Evolutionary conservation across 2,329 filamentous ascomycete species (phyloP).

Genomic region (Endothia cerciana): DNA sequence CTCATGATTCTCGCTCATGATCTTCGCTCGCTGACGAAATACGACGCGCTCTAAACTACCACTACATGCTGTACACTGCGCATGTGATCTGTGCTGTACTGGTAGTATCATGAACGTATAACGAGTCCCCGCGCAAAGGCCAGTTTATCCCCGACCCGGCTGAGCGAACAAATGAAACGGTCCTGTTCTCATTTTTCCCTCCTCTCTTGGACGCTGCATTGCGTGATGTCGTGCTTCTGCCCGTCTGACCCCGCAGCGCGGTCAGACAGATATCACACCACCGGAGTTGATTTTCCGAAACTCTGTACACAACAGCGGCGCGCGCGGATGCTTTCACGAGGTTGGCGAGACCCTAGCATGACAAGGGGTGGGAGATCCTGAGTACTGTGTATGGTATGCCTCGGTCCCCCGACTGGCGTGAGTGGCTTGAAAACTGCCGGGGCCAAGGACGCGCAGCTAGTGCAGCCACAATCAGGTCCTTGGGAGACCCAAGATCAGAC

Average conservation of each 20-base stretch:
- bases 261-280: conserved; percentile 3
- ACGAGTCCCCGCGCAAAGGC: too few species aligned
- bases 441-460: neutral
- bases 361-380: neutral
- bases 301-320: neutral
- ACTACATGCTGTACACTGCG: neutral
- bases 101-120: too few species aligned
- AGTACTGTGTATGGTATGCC: too few species aligned
- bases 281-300: neutral
- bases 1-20: neutral
- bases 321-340: neutral
- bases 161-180: too few species aligned
- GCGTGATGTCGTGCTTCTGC: too few species aligned
- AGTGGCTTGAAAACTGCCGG: neutral
- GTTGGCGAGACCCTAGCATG: neutral
- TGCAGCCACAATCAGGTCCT: neutral
- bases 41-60: too few species aligned
- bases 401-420: neutral
- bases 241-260: neutral
- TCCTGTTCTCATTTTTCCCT: too few species aligned
- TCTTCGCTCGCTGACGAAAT: neutral
- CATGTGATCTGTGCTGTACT: too few species aligned
- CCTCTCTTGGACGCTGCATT: too few species aligned
- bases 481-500: neutral
- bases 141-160: too few species aligned